Base-by-base conservation (phyloP, 192 early-diverging fungal species). In the Podochytrium sp. region DNA sequence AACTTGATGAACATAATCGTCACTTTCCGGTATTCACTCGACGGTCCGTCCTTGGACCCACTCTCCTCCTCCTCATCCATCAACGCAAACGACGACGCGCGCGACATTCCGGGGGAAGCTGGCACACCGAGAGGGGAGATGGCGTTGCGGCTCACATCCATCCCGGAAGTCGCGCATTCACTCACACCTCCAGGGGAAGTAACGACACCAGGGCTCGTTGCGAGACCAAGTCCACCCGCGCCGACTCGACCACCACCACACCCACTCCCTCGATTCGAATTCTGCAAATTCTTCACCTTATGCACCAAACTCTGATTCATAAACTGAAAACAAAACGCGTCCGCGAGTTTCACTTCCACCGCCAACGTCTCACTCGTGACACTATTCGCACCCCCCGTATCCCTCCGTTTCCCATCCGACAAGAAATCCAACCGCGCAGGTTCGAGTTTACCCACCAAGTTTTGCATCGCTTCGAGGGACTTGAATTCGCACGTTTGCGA, bases 1-100 rank as follows among this genome's bases (percentile, higher is more conserved):
- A 76, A 68, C 43, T 76, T 76, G 20, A 76, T 65, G 39, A 76
- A 76, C 75, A 76, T 76, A 20, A 76, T 60, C 12, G 57, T 70
- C 6, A 76, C 75, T 29, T 42, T 52, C 16, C 75, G 52, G 40
- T 76, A 76, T 59, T 76, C 75, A 38, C 75, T 71, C 30, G 69
- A 71, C 23, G 69, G 69, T 4, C 69, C 69, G 33, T 69, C 33
- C 25, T 51, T 55, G n/a, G 14, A 23, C 7, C 33, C 6, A 35
- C 20, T 42, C 4, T 59, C 25, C 7, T 59, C 56, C 51, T 67
- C 41, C 12, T 16, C 16, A 5, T 5, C 35, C 6, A 16, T 64
- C n/a, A n/a, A n/a, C n/a, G n/a, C n/a, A n/a, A n/a, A n/a, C n/a
- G n/a, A n/a, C n/a, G n/a, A n/a, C n/a, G n/a, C n/a, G n/a, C n/a